A percentile compares a stretch with the other conserved stretches of the same genome.
phyloP scores from a whole-genome alignment of 805 yeast genomes.

The Pichia rugopelliculosa region DNA sequence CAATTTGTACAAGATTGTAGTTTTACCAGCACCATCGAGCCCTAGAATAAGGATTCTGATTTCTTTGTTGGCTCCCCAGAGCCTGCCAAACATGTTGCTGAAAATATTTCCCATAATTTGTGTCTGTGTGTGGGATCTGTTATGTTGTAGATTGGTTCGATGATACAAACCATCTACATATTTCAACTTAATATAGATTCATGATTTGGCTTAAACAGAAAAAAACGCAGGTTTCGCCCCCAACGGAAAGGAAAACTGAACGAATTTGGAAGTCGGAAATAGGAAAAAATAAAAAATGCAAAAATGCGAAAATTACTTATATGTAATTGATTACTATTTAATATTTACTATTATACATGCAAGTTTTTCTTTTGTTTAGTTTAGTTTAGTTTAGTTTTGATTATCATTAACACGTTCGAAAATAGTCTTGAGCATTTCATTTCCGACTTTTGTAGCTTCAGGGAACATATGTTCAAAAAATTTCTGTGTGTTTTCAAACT shows the following conservation, averaged over 20 bases:
- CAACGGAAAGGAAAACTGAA: too few species aligned
- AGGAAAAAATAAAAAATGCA: too few species aligned
- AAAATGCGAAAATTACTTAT: too few species aligned
- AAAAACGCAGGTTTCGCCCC: too few species aligned
- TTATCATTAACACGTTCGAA: slow-evolving; percentile 30
- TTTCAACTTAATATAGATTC: too few species aligned
- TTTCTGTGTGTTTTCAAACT: slow-evolving; percentile 73
- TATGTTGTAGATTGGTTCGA: too few species aligned
- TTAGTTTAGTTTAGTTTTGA: slow-evolving; percentile 7
- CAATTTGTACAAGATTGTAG: slow-evolving; percentile 84
- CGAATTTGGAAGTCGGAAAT: too few species aligned
- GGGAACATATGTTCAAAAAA: slow-evolving; percentile 82
- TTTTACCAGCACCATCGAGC: slow-evolving; percentile 95
- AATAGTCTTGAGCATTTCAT: slow-evolving; percentile 87
- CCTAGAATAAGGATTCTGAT: slow-evolving; percentile 86
- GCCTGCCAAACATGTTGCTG: slow-evolving; percentile 74
- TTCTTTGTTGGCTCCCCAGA: slow-evolving; percentile 89
- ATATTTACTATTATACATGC: too few species aligned
- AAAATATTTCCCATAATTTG: slow-evolving; percentile 87
- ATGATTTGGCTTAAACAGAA: too few species aligned
- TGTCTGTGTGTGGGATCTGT: background rate
- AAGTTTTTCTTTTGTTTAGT: too few species aligned
- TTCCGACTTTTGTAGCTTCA: slow-evolving; percentile 83
- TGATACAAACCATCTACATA: too few species aligned
- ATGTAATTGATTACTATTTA: too few species aligned